phyloP scores from a whole-genome alignment of 805 yeast genomes.

The Monosporozyma aquatica region DNA sequence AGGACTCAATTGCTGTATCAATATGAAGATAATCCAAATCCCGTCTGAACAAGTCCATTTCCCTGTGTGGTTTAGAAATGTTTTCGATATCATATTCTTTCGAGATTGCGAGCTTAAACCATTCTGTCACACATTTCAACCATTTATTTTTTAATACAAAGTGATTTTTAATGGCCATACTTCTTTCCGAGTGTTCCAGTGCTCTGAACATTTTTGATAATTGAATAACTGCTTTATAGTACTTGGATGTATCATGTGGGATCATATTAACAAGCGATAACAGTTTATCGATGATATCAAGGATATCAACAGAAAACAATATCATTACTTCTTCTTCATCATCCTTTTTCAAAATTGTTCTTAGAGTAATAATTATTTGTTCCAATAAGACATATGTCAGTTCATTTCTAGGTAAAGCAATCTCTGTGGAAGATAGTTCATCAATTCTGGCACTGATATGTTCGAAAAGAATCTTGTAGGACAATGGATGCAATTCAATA shows the following conservation, averaged over 20 bases:
- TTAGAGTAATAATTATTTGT: slow-evolving; percentile 40
- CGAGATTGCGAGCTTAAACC: slow-evolving; percentile 47
- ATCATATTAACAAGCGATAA: slow-evolving; percentile 22
- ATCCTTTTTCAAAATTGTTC: slow-evolving; percentile 32
- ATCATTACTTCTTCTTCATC: slow-evolving; percentile 27
- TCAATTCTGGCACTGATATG: slow-evolving; percentile 35
- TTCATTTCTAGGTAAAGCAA: slow-evolving; percentile 17
- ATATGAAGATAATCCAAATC: slow-evolving; percentile 42
- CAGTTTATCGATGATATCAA: slow-evolving; percentile 29
- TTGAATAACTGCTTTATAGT: slow-evolving; percentile 28
- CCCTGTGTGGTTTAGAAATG: slow-evolving; percentile 28
- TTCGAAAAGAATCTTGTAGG: slow-evolving; percentile 40
- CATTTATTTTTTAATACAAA: slow-evolving; percentile 39
- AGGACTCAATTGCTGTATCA: slow-evolving; percentile 58
- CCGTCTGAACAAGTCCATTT: slow-evolving; percentile 29
- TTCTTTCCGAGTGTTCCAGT: slow-evolving; percentile 22
- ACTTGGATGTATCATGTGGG: slow-evolving; percentile 19
- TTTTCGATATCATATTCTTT: slow-evolving; percentile 30
- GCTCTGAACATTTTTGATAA: slow-evolving; percentile 29
- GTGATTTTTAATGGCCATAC: slow-evolving; percentile 34
- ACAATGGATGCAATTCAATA: slow-evolving; percentile 52
- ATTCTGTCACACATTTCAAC: slow-evolving; percentile 39
- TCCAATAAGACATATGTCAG: slow-evolving; percentile 35
- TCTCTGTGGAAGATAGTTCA: slow-evolving; percentile 21
- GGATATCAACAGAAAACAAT: slow-evolving; percentile 28